Evolutionary conservation across 1,284 basidiomycete species (phyloP).

Genomic region (Prillingera fragicola): DNA sequence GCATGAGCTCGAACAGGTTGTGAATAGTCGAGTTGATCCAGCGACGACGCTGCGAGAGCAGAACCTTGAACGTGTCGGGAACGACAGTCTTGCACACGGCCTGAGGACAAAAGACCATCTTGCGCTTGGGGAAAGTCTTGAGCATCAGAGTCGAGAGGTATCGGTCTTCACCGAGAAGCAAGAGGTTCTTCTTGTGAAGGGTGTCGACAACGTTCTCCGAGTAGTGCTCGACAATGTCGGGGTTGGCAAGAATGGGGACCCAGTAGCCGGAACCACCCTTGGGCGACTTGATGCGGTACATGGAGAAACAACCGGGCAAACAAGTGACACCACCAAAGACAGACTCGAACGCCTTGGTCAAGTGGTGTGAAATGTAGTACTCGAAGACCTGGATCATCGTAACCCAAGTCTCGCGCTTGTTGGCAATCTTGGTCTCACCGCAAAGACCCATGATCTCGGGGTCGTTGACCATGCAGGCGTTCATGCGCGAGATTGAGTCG

Average conservation of each 20-base stretch:
- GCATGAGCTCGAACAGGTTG: constrained; percentile 87
- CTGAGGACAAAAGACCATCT: constrained; percentile 98
- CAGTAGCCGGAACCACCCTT: constrained; percentile 88
- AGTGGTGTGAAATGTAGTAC: constrained; percentile 98
- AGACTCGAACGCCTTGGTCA: constrained; percentile 98
- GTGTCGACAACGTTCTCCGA: constrained; percentile 97
- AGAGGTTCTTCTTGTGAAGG: constrained; percentile 97
- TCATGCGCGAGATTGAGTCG: constrained; percentile 85
- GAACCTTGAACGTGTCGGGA: constrained; percentile 87
- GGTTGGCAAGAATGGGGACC: constrained; percentile 96
- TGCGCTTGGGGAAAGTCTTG: constrained; percentile 97
- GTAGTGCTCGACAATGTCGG: constrained; percentile 95
- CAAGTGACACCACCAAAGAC: constrained; percentile 99
- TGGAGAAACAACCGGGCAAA: constrained; percentile 97
- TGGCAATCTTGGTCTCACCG: constrained; percentile 98
- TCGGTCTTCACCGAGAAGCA: constrained; percentile 97
- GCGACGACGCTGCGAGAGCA: constrained; percentile 92
- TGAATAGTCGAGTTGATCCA: constrained; percentile 99
- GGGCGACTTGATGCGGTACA: constrained; percentile 98
- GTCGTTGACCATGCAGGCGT: constrained; percentile 91
- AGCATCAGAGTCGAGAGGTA: constrained; percentile 93
- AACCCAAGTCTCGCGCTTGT: constrained; percentile 96
- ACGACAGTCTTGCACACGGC: constrained; percentile 98
- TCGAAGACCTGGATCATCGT: constrained; percentile 97
- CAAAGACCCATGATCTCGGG: constrained; percentile 98